These are phyloP conservation scores for Borealophlyctis nickersoniae DNA, from an alignment of 192 early-diverging fungal genomes.

Conservation along the genomic window DNA sequence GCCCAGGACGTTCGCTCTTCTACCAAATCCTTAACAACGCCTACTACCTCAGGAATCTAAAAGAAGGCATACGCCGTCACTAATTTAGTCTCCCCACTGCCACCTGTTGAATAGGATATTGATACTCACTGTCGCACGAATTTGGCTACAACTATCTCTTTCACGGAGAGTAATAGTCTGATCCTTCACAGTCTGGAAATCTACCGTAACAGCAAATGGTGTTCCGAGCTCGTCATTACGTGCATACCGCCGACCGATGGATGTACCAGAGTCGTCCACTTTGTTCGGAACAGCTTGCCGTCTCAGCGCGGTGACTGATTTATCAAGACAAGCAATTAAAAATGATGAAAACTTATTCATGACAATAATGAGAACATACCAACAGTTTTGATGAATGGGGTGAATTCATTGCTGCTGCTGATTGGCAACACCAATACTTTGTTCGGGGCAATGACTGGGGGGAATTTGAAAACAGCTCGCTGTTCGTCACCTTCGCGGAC, in stretches of 20 bases:
- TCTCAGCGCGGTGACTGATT: constrained; percentile 67
- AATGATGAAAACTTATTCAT: not conserved
- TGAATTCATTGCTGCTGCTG: constrained; percentile 71
- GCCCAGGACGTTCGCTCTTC: constrained; percentile 72
- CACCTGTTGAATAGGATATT: too few relatives aligned
- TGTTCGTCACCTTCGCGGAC: constrained; percentile 86
- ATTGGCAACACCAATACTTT: constrained; percentile 92
- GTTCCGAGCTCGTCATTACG: constrained; percentile 98
- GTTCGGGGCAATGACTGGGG: constrained; percentile 86
- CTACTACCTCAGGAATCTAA: constrained; percentile 62
- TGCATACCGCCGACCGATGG: constrained; percentile 93
- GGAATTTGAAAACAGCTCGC: constrained; percentile 88
- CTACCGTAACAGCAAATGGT: constrained; percentile 95
- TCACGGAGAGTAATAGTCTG: constrained; percentile 92
- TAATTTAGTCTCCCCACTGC: too few relatives aligned
- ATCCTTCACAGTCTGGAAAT: constrained; percentile 97
- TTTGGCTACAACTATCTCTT: constrained; percentile 94
- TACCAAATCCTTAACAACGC: constrained; percentile 71
- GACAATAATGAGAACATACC: constrained; percentile 21
- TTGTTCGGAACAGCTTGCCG: constrained; percentile 71
- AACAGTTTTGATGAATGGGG: constrained; percentile 59
- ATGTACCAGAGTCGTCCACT: constrained; percentile 82
- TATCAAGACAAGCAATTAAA: not conserved
- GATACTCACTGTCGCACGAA: constrained; percentile 61
- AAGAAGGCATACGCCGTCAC: too few relatives aligned